Conservation (phyloP, 2,329 filamentous ascomycete species). For the Cercospora sojina region DNA sequence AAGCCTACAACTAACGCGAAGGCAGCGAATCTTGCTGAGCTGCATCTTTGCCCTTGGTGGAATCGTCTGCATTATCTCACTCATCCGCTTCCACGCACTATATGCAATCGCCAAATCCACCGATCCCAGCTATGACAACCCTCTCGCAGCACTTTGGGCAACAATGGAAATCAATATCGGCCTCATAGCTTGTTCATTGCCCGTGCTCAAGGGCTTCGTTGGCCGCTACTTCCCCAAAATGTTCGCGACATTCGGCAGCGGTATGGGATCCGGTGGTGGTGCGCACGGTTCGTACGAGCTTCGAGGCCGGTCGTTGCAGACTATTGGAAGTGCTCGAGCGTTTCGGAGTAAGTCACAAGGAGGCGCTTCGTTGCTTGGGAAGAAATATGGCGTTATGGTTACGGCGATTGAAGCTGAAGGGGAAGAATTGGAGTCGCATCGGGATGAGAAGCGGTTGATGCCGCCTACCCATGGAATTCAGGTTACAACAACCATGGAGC, state of each 20-base stretch:
- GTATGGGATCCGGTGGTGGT: background rate
- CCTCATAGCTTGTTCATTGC: constrained; percentile 31
- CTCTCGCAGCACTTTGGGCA: constrained; percentile 27
- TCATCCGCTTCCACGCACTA: constrained; percentile 28
- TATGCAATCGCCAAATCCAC: constrained; percentile 26
- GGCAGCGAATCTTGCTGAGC: constrained; percentile 32
- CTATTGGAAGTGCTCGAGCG: background rate
- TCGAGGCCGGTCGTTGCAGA: constrained; percentile 5
- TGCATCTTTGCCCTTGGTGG: constrained; percentile 37
- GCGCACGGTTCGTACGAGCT: background rate
- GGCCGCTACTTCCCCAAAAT: constrained; percentile 23
- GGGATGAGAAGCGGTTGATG: background rate
- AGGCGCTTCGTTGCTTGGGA: background rate
- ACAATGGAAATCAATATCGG: constrained; percentile 31
- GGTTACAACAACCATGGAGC: constrained; percentile 16
- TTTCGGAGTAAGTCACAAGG: background rate
- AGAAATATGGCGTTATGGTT: constrained; percentile 7
- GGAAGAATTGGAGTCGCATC: background rate
- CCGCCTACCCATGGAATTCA: constrained; percentile 5
- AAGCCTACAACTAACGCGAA: constrained; percentile 30
- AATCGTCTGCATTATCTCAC: constrained; percentile 29
- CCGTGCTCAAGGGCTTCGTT: constrained; percentile 28
- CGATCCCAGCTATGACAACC: constrained; percentile 30
- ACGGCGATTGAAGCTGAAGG: constrained; percentile 12
- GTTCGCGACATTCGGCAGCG: constrained; percentile 9